A percentile compares a stretch with the other conserved stretches of the same genome.
Evolutionary conservation across 176 grass and related monocot genomes (phyloP).

Genomic region (Tuctoria greenei): DNA sequence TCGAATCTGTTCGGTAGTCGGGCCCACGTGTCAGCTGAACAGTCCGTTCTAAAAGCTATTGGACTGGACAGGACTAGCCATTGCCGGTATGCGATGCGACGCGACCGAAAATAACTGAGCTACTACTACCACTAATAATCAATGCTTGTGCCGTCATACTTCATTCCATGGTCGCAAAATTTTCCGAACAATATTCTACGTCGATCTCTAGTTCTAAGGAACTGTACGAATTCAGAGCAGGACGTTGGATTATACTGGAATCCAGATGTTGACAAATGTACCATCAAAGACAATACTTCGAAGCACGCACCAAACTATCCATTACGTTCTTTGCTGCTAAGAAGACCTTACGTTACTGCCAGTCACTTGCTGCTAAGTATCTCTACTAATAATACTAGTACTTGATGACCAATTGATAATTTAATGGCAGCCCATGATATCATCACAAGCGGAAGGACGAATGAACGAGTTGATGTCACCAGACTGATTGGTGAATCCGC

Average conservation of each 20-base stretch:
- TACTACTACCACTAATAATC: not conserved
- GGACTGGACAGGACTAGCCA: not conserved
- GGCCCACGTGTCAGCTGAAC: constrained; percentile 15
- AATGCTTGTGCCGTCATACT: too few species aligned
- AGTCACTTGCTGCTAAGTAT: constrained; percentile 12
- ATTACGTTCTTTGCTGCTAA: constrained; percentile 13
- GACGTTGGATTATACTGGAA: constrained; percentile 4
- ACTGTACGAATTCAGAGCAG: not conserved
- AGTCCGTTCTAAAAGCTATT: not conserved
- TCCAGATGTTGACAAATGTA: constrained; percentile 17
- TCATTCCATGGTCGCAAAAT: not conserved
- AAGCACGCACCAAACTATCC: constrained; percentile 5
- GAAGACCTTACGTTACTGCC: not conserved
- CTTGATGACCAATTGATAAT: constrained; percentile 25
- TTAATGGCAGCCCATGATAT: not conserved
- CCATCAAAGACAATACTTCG: constrained; percentile 1
- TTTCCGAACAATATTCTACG: not conserved
- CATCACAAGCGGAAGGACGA: not conserved
- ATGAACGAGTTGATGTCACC: not conserved
- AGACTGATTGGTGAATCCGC: not conserved
- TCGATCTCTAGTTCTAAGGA: not conserved
- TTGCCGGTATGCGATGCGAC: constrained; percentile 18
- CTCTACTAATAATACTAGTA: not conserved
- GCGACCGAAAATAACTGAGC: too few species aligned
- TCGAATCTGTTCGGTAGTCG: constrained; percentile 18